These are phyloP conservation scores for Leishmania major DNA, from an alignment of 208 protist genomes.

Conservation along the genomic window DNA sequence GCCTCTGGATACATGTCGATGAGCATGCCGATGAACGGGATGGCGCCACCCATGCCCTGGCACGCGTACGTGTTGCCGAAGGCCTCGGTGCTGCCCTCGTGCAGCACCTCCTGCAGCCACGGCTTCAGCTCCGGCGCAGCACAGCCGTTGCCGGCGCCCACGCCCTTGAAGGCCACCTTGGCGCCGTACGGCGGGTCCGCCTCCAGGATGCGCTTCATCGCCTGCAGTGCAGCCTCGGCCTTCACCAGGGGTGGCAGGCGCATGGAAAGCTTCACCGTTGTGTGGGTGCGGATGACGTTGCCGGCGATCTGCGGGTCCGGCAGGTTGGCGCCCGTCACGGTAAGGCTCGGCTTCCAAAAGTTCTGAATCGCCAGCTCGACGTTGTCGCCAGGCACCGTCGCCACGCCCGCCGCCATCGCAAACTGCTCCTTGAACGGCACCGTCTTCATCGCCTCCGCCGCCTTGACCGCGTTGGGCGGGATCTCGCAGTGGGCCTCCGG, in stretches of 20 bases:
- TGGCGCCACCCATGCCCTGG: slow-evolving; percentile 90
- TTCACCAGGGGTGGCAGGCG: slow-evolving; percentile 90
- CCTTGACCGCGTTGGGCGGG: slow-evolving; percentile 11
- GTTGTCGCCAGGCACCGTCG: slow-evolving; percentile 54
- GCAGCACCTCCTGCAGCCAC: slow-evolving; percentile 81
- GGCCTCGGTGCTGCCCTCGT: slow-evolving; percentile 71
- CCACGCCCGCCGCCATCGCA: slow-evolving; percentile 40
- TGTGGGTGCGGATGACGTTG: slow-evolving; percentile 93
- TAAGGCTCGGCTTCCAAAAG: slow-evolving; percentile 93
- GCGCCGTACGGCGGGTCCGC: slow-evolving; percentile 92
- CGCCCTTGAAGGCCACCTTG: slow-evolving; percentile 75
- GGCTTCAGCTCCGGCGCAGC: slow-evolving; percentile 71
- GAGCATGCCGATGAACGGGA: slow-evolving; percentile 96
- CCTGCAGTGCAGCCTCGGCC: slow-evolving; percentile 38
- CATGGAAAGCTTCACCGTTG: slow-evolving; percentile 93
- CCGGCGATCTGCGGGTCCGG: slow-evolving; percentile 81
- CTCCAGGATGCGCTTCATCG: slow-evolving; percentile 80
- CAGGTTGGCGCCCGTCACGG: slow-evolving; percentile 91
- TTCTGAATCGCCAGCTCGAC: slow-evolving; percentile 81
- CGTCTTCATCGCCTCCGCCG: slow-evolving; percentile 50
- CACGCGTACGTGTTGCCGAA: slow-evolving; percentile 76
- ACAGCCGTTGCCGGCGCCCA: slow-evolving; percentile 83
- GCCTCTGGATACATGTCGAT: slow-evolving; percentile 87
- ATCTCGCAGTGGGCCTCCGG: slow-evolving; percentile 76
- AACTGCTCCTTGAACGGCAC: slow-evolving; percentile 74